Base-by-base conservation (phyloP, 2,329 filamentous ascomycete genomes). In the Periconia macrospinosa region DNA sequence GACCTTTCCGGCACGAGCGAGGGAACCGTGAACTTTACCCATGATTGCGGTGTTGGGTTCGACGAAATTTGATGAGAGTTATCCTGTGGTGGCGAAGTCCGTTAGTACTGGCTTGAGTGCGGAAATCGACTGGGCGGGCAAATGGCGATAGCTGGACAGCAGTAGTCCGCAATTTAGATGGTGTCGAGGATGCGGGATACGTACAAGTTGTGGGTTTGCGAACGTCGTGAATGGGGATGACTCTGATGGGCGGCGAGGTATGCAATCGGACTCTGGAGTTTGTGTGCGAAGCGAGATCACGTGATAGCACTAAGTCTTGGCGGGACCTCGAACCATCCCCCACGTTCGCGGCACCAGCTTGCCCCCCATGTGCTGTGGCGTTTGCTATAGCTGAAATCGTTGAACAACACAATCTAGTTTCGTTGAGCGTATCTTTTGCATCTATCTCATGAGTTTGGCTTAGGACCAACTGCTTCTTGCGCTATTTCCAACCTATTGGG, bases 1-100 rank as follows among this genome's bases (percentile, higher is more conserved):
- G 87, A 96, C 92, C 86, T 96, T 96, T 84, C 91, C 91, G 83
- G 90, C 91, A 91, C 91, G 90, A 79, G 90, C 90, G 81, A 94
- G 89, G 78, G 90, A 94, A 79, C 90, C 90, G 88, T 93, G 90
- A 81, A 93, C 90, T 84, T 93, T 93, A 83, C 90, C 90, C 90
- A 93, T 92, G 80, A 78, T 89, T 81, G 81, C 77, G 78, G 74
- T 72, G 77, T 67, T 61, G 68, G 61, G 61, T 56, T 63, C 61
- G 59, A 62, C 62, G 59, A 64, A 57, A 56, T 56, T 59, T 65
- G 59, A 58, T 60, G 44, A 51, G 58, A 56, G 59, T 59, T 65
- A 53, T 62, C 56, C 54, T 61, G 43, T 42, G 43, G 65, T 72
- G 70, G 71, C 70, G 63, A 72, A 59, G 52, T 55, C 13, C 13